A percentile compares a stretch with the other conserved stretches of the same genome.
These are phyloP conservation scores for Plasmopara halstedii DNA, from an alignment of 352 stramenopile genomes.

Conservation along the genomic window DNA sequence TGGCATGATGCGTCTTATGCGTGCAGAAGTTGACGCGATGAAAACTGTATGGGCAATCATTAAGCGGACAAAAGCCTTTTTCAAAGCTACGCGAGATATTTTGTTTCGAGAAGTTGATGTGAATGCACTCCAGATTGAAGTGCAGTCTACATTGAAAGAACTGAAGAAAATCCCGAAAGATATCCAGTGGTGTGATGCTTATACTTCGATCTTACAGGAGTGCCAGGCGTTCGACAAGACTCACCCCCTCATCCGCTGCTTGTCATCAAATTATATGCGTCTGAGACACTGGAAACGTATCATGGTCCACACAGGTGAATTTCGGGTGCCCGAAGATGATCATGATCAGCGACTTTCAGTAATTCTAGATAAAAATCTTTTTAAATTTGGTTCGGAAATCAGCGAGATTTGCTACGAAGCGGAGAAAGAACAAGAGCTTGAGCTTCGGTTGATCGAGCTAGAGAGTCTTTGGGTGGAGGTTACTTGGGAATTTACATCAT, in stretches of 20 bases:
- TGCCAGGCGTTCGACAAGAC: constrained; percentile 83
- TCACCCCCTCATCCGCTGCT: constrained; percentile 66
- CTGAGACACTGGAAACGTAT: constrained; percentile 92
- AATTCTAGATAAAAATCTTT: constrained; percentile 89
- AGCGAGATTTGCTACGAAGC: constrained; percentile 96
- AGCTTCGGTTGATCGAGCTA: constrained; percentile 86
- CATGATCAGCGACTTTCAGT: constrained; percentile 85
- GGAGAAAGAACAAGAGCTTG: constrained; percentile 95
- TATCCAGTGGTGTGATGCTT: constrained; percentile 90
- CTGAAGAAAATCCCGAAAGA: constrained; percentile 90
- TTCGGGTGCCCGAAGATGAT: constrained; percentile 90
- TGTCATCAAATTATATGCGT: constrained; percentile 86
- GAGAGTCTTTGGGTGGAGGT: constrained; percentile 89
- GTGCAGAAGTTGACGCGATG: constrained; percentile 58
- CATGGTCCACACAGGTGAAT: constrained; percentile 83
- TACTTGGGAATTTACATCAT: constrained; percentile 91
- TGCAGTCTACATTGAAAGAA: constrained; percentile 91
- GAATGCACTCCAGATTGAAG: constrained; percentile 92
- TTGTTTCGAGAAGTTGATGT: constrained; percentile 90
- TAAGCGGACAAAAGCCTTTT: constrained; percentile 69
- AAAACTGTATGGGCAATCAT: constrained; percentile 80
- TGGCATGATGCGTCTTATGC: constrained; percentile 86
- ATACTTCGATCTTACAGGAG: constrained; percentile 76
- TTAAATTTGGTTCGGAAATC: constrained; percentile 92
- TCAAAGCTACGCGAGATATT: constrained; percentile 57